Conservation (phyloP, 176 grass and related monocot genomes). For the Zoysia japonica region DNA sequence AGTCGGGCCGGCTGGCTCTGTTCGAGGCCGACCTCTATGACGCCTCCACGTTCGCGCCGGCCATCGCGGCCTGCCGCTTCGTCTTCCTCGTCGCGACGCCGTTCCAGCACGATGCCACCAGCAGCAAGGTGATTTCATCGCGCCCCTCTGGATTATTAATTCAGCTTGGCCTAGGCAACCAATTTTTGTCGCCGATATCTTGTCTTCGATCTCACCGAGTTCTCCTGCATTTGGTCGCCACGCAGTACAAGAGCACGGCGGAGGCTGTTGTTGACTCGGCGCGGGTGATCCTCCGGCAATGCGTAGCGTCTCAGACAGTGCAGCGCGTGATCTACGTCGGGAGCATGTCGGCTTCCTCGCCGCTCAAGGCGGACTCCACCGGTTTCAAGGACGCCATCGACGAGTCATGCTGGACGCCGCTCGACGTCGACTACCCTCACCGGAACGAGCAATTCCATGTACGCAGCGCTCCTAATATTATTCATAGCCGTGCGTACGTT, state of each 20-base stretch:
- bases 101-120: background rate
- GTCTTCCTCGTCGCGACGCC: slow-evolving; percentile 64
- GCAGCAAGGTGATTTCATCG: slow-evolving; percentile 6
- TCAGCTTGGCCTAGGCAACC: no score
- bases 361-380: slow-evolving; percentile 29
- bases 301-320: slow-evolving; percentile 38
- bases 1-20: background rate
- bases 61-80: slow-evolving; percentile 44
- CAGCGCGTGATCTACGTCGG: slow-evolving; percentile 53
- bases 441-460: slow-evolving; percentile 32
- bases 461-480: background rate
- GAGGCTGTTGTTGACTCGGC: slow-evolving; percentile 40
- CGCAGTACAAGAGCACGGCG: slow-evolving; percentile 45
- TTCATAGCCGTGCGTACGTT: background rate
- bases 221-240: background rate
- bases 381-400: slow-evolving; percentile 34
- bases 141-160: no score
- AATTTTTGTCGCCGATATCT: background rate
- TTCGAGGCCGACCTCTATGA: slow-evolving; percentile 21
- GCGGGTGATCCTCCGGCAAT: slow-evolving; percentile 43
- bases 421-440: slow-evolving; percentile 38
- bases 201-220: background rate
- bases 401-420: slow-evolving; percentile 50
- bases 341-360: slow-evolving; percentile 26
- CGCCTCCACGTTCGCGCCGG: slow-evolving; percentile 38